These are phyloP conservation scores for Boletus vinaceobasis DNA, from an alignment of 768 basidiomycete species.

Conservation along the genomic window DNA sequence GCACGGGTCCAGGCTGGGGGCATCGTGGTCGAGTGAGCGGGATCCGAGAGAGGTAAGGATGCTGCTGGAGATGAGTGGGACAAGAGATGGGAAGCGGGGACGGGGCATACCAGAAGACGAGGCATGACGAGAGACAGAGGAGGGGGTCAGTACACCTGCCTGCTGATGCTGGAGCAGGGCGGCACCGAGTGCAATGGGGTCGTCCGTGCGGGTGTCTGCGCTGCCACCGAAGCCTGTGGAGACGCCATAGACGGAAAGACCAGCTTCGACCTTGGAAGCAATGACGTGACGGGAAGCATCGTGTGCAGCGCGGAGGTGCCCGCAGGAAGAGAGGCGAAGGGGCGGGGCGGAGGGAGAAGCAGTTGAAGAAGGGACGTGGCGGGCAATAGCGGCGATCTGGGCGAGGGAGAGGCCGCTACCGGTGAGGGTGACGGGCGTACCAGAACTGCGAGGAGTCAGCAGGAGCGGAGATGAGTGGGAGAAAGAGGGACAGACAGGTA, in stretches of 20 bases:
- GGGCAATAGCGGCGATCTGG: slow-evolving; percentile 72
- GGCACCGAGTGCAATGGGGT: slow-evolving; percentile 68
- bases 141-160: slow-evolving; percentile 62
- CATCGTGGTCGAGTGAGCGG: slow-evolving; percentile 66
- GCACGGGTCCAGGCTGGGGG: slow-evolving; percentile 87
- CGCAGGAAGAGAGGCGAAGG: slow-evolving; percentile 19
- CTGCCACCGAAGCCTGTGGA: slow-evolving; percentile 87
- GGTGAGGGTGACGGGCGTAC: slow-evolving; percentile 60
- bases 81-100: no score
- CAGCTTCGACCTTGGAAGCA: slow-evolving; percentile 59
- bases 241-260: slow-evolving; percentile 78
- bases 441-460: slow-evolving; percentile 42
- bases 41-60: slow-evolving; percentile 66
- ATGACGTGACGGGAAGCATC: slow-evolving; percentile 64
- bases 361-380: slow-evolving; percentile 45
- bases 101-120: slow-evolving; percentile 1
- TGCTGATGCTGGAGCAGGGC: slow-evolving; percentile 88
- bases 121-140: slow-evolving; percentile 32
- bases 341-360: slow-evolving; percentile 31
- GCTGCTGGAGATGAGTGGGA: slow-evolving; percentile 1
- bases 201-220: slow-evolving; percentile 78
- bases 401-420: slow-evolving; percentile 72
- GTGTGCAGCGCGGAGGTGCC: slow-evolving; percentile 46
- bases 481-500: slow-evolving; percentile 50
- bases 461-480: not conserved